Evolutionary conservation across 2,329 filamentous ascomycete genomes (phyloP), one percentile per base, ranked within the genome.

Genomic region (Xylaria sp.): DNA sequence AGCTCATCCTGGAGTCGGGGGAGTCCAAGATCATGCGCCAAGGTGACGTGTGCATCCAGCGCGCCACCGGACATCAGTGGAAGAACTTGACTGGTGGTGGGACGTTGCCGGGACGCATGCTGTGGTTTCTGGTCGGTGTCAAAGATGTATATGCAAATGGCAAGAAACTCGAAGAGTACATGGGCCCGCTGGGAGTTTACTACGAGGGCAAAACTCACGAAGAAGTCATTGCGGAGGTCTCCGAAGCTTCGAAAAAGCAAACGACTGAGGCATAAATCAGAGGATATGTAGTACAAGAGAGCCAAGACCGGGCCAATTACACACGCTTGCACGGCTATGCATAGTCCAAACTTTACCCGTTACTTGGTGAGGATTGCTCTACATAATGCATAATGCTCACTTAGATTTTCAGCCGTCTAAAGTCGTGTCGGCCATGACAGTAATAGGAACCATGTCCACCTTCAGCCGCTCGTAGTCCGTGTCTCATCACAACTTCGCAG

Each of bases 1-100:
- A 70, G 41, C 30, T 73, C 13, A 12, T 43, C 0, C 72, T 73
- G 0, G 72, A 73, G 55, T 70, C 64, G 1, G 72, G 70, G 69
- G 71, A 41, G 48, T 62, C n/a, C 67, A 66, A 1, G 36, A 62
- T 72, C 36, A 66, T 73, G 69, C 59, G 53, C 0, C 66, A 46
- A 5, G 70, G 70, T 3, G 72, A 73, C 41, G 52, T 72, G 5
- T 36, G 39, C 20, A 34, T 53, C 50, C 23, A 72, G 41, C 41
- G 57, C 6, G 57, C 57, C 6, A 32, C 41, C 4, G 28, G 13
- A 1, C 57, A 59, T 20, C 30, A 48, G n/a, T 48, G 57, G 57
- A 25, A 20, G 41, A 59, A 59, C 43, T 20, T 48, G 13, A 34
- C 43, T 13, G 57, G 57, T 2, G 18, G 20, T 6, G 57, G 57